Base-by-base conservation (phyloP, 1,284 basidiomycete species). In the Kwoniella shivajii region DNA sequence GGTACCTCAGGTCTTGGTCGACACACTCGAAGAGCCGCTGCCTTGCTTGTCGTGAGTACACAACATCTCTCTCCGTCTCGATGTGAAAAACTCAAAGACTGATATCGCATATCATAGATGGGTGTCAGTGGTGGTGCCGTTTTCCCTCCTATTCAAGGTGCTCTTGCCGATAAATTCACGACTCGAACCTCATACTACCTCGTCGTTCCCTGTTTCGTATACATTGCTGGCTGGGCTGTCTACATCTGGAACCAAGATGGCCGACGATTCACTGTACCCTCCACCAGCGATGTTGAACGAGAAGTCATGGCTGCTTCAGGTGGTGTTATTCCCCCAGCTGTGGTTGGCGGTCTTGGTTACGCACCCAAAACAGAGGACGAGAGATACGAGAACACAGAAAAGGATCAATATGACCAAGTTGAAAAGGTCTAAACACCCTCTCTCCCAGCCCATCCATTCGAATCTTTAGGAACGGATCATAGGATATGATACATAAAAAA, bases 41-140 rank as follows among this genome's bases (percentile, higher is more conserved):
- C 84, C 55, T 74, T 89, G 56, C 84, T 89, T 58, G 87, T 88
- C 56, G 41, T 43, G 41, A 43, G 41, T 43, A 27, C 14, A 24
- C 26, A 11, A 24, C 4, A 85, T 60, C 86, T 88, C 38, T 85
- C 84, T 86, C 86, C 0, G 78, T 83, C 1, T 83, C 20, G 9
- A 36, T n/a, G 44, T n/a, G 30, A 26, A n/a, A 6, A 34, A 36
- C 20, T 4, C 22, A 26, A 16, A 34, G 30, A 6, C 26, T 54
- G 10, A 51, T 41, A 20, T 26, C 14, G 26, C 11, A n/a, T n/a
- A n/a, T 18, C 13, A 10, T 43, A 43, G 41, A 29, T 54, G 56
- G 86, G 85, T 59, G 86, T 88, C 38, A 84, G 84, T 56, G 87
- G 88, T 50, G 88, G 88, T 53, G 88, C 88, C 20, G 87, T 86